Evolutionary conservation across 768 basidiomycete genomes (phyloP).

Genomic region (Trametes cingulata): DNA sequence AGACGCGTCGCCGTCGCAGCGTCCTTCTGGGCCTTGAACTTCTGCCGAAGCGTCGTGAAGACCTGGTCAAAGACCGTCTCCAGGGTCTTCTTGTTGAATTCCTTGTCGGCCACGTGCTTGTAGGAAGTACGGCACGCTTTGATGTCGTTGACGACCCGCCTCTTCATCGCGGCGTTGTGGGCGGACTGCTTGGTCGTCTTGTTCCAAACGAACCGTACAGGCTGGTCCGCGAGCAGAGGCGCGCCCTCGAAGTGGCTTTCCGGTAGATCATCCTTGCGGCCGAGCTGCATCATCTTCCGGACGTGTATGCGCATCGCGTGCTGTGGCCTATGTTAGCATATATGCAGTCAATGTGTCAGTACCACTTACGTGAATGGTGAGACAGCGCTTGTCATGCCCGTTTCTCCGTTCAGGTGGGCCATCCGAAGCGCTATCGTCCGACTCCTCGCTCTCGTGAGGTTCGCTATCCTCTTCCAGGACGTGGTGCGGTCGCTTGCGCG

Average conservation of each 20-base stretch:
- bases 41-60: conserved; percentile 67
- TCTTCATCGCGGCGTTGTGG: conserved; percentile 74
- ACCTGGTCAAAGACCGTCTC: conserved; percentile 70
- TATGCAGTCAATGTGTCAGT: background rate
- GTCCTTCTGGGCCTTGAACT: conserved; percentile 63
- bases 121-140: conserved; percentile 57
- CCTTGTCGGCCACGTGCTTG: conserved; percentile 62
- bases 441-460: conserved; percentile 28
- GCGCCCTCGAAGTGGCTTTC: conserved; percentile 60
- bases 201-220: conserved; percentile 78
- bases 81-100: conserved; percentile 61
- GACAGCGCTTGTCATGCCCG: conserved; percentile 63
- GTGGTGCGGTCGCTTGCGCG: conserved; percentile 34
- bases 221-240: conserved; percentile 45
- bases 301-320: conserved; percentile 72
- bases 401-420: conserved; percentile 48
- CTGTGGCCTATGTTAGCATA: conserved; percentile 35
- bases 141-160: conserved; percentile 59
- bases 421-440: conserved; percentile 30
- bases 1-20: conserved; percentile 41
- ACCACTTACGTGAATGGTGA: conserved; percentile 63
- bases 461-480: conserved; percentile 35
- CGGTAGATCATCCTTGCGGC: conserved; percentile 59
- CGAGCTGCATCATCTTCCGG: conserved; percentile 57
- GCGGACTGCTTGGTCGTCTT: conserved; percentile 75